phyloP scores from a whole-genome alignment of 805 yeast genomes.

The Yarrowia bubula region DNA sequence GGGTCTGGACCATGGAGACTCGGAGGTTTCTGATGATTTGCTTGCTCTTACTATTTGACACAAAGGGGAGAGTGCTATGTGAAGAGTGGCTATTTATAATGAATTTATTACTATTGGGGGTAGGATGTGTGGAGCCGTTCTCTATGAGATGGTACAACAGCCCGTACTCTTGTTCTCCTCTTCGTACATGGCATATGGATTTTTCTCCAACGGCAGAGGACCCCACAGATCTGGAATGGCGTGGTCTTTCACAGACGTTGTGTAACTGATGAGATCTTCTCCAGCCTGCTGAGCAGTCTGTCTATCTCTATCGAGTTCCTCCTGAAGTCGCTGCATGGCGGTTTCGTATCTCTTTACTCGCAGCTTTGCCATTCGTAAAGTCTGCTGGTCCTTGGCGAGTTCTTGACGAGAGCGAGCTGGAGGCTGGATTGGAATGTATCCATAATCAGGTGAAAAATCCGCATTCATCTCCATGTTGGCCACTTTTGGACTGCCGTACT shows the following conservation, averaged over 20 bases:
- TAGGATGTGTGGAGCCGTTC: no score
- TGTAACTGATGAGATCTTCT: not conserved
- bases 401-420: not conserved
- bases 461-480: not conserved
- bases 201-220: not conserved
- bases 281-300: not conserved
- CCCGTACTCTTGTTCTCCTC: not conserved
- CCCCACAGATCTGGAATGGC: slow-evolving; percentile 10
- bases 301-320: not conserved
- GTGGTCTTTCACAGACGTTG: slow-evolving; percentile 1
- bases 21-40: not conserved
- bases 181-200: not conserved
- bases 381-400: not conserved
- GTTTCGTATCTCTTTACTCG: not conserved
- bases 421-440: slow-evolving; percentile 4
- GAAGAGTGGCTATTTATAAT: no score
- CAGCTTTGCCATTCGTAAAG: not conserved
- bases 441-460: not conserved
- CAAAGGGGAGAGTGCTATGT: not conserved
- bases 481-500: not conserved
- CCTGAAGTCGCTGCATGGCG: not conserved
- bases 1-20: not conserved
- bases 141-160: not conserved
- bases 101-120: no score
- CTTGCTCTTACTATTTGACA: not conserved